These are phyloP conservation scores for Sutorius eximius DNA, from an alignment of 1,284 basidiomycete genomes.

Conservation along the genomic window DNA sequence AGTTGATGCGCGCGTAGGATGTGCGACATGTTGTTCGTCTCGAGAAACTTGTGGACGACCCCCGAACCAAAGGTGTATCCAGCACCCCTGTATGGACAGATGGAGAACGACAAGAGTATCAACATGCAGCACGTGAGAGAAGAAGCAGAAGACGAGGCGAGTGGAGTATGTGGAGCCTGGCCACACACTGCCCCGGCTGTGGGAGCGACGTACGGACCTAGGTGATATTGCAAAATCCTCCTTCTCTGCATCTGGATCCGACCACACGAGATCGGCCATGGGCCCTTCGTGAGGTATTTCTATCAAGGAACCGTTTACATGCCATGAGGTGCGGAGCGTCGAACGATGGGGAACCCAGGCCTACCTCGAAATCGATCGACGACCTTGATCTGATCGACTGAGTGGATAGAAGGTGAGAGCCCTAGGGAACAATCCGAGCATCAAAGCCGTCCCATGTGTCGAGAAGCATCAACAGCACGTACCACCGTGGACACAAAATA, in stretches of 20 bases:
- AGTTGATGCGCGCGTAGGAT: slow-evolving; percentile 98
- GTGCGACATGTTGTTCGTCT: slow-evolving; percentile 94
- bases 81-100: slow-evolving; percentile 68
- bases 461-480: slow-evolving; percentile 13
- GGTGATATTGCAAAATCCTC: slow-evolving; percentile 99
- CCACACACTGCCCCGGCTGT: slow-evolving; percentile 15
- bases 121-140: slow-evolving; percentile 8
- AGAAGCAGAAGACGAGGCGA: not conserved
- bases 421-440: slow-evolving; percentile 45
- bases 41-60: slow-evolving; percentile 97
- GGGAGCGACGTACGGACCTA: slow-evolving; percentile 54
- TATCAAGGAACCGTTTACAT: slow-evolving; percentile 33
- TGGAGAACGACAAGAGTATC: not conserved
- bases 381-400: slow-evolving; percentile 99
- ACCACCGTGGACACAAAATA: slow-evolving; percentile 99
- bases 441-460: slow-evolving; percentile 7
- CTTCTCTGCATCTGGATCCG: slow-evolving; percentile 98
- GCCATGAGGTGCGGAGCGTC: slow-evolving; percentile 25
- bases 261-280: slow-evolving; percentile 99
- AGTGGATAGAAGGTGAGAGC: slow-evolving; percentile 96
- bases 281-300: slow-evolving; percentile 99
- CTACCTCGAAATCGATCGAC: slow-evolving; percentile 93
- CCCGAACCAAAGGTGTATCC: slow-evolving; percentile 99
- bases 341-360: slow-evolving; percentile 17
- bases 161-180: slow-evolving; percentile 16